A percentile compares a stretch with the other conserved stretches of the same genome.
phyloP scores from a whole-genome alignment of 75 land plant genomes.

The Picea sitchensis region DNA sequence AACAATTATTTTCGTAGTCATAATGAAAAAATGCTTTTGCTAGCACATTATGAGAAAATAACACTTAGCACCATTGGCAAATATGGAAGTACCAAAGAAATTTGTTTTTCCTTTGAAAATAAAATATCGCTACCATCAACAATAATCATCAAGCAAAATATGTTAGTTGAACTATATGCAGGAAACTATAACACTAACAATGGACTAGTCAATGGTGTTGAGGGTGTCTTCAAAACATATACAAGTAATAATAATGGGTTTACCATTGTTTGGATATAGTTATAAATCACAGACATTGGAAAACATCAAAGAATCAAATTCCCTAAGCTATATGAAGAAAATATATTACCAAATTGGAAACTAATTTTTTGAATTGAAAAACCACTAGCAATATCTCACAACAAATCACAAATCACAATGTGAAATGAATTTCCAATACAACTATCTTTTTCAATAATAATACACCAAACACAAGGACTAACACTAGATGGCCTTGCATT shows the following conservation, averaged over 20 bases:
- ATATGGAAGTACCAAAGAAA: not conserved
- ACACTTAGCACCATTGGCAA: not conserved
- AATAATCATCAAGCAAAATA: too few relatives aligned
- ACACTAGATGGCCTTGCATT: not conserved
- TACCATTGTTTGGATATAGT: not conserved
- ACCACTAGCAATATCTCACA: not conserved
- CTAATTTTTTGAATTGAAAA: not conserved
- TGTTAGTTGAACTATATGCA: not conserved
- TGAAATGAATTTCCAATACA: not conserved
- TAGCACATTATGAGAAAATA: not conserved
- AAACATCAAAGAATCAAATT: not conserved
- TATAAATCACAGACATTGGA: not conserved
- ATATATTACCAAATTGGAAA: not conserved
- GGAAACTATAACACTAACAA: not conserved
- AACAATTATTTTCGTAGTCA: too few relatives aligned
- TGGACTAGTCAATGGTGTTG: not conserved
- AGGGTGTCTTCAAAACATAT: not conserved
- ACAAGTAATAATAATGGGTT: fast-evolving
- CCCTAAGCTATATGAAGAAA: too few relatives aligned
- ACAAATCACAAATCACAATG: not conserved
- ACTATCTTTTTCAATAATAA: not conserved
- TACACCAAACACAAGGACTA: not conserved
- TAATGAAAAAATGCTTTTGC: too few relatives aligned
- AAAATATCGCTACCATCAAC: not conserved
- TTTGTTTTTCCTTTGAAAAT: not conserved